Conservation (phyloP, 176 grass and related monocot genomes). For the Calamus simplicifolius region DNA sequence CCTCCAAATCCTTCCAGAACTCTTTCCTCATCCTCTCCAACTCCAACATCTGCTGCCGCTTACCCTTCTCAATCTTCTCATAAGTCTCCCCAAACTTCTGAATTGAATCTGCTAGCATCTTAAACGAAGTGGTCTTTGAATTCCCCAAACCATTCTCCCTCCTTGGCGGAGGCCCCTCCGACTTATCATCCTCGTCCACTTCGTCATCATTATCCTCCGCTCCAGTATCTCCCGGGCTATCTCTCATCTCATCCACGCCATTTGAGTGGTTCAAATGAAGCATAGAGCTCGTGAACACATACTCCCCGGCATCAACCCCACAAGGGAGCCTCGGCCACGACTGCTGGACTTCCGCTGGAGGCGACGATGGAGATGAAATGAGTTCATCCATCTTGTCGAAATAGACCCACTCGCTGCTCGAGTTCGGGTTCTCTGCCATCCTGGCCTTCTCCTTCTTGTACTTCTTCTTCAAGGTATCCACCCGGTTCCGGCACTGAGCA, state of each 20-base stretch:
- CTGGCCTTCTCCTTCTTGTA: constrained; percentile 70
- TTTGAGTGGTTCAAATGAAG: background rate
- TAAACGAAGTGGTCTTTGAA: constrained; percentile 19
- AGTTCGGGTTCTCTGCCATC: constrained; percentile 16
- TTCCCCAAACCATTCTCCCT: background rate
- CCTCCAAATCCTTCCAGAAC: constrained; percentile 64
- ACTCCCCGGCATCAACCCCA: constrained; percentile 5
- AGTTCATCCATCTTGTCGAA: constrained; percentile 55
- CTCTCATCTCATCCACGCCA: constrained; percentile 4
- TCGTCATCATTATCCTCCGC: background rate
- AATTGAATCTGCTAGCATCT: constrained; percentile 46
- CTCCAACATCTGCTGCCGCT: constrained; percentile 59
- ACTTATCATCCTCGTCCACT: constrained; percentile 1
- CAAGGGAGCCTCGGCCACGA: background rate
- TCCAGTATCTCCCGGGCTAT: background rate
- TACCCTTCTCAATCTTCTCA: constrained; percentile 62
- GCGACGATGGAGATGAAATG: constrained; percentile 18
- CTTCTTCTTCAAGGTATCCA: constrained; percentile 74
- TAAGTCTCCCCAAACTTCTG: constrained; percentile 52
- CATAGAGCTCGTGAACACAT: background rate
- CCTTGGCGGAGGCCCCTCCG: background rate
- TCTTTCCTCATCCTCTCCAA: constrained; percentile 64
- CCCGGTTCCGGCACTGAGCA: constrained; percentile 68
- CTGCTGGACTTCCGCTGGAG: background rate
- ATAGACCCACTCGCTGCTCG: constrained; percentile 55